Base-by-base conservation (phyloP, 2,329 filamentous ascomycete genomes). In the Pestalotiopsis fici region DNA sequence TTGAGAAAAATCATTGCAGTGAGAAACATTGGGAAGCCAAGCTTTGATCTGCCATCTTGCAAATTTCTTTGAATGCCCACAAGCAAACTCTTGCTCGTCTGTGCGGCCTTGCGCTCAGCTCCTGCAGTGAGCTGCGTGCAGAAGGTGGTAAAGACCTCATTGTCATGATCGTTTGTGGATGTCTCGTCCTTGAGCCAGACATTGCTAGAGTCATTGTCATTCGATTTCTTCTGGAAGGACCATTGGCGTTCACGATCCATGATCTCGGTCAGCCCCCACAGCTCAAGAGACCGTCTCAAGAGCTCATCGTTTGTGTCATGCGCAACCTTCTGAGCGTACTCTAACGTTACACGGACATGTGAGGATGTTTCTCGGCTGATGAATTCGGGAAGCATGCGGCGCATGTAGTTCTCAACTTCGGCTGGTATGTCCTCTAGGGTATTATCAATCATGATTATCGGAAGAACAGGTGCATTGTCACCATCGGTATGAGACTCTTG, bases 261-360 rank as follows among this genome's bases (percentile, higher is more conserved):
- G 59, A 90, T 87, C 74, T 91, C 88, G 4, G 91, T 88, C 4
- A 89, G 81, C 0, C 87, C 86, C 89, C 89, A 91, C 2, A 91
- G 81, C 74, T 91, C 88, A 4, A 91, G 81, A 1, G 88, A 86
- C 67, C 87, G 84, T 65, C 83, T 83, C 6, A 91, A 79, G 13
- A 90, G 78, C 66, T 86, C 83, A 69, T 89, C 87, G 43, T 82
- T 80, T 6, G 83, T 83, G 59, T 83, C 76, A 47, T 81, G 79
- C 0, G 86, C 85, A n/a, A 85, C 74, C 37, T 77, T 73, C 23
- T 79, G 75, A 11, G 84, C 83, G 6, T 83, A 84, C 60, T 86
- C 83, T 37, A 91, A 80, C 2, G 88, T 89, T 23, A 86, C 82
- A 12, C 84, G 83, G 77, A 90, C 87, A 68, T 90, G 88, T 50